Evolutionary conservation across 108 stramenopile genomes (phyloP).

Genomic region (Pseudonitzschia multistriata): DNA sequence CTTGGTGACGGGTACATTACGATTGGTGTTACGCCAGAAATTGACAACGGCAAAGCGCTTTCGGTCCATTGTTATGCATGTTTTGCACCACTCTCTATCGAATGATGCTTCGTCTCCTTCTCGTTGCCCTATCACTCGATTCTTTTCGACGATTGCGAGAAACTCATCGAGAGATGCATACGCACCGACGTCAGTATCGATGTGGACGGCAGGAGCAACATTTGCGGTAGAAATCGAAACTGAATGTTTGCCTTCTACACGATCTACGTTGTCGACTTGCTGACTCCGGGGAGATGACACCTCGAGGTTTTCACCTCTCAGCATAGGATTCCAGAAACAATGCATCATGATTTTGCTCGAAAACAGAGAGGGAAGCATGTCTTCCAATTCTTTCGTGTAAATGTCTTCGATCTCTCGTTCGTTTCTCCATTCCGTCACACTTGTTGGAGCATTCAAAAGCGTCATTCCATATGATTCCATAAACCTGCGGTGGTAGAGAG

Average conservation of each 20-base stretch:
- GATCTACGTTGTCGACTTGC: neutral
- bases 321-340: conserved; percentile 55
- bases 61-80: conserved; percentile 14
- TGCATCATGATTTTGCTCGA: conserved; percentile 6
- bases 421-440: conserved; percentile 9
- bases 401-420: conserved; percentile 14
- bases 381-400: conserved; percentile 22
- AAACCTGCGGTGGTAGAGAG: neutral
- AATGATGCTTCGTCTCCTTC: neutral
- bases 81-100: conserved; percentile 2
- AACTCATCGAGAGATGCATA: conserved; percentile 41
- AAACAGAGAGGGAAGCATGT: conserved; percentile 20
- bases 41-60: conserved; percentile 54
- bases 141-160: conserved; percentile 42
- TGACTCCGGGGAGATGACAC: conserved; percentile 23
- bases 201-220: conserved; percentile 49
- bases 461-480: conserved; percentile 2
- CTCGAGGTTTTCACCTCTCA: conserved; percentile 37
- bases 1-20: conserved; percentile 24
- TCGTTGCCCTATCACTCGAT: conserved; percentile 23
- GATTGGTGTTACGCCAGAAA: conserved; percentile 43
- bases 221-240: conserved; percentile 34
- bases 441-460: neutral
- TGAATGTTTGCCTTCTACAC: neutral
- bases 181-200: conserved; percentile 63